Base-by-base conservation (phyloP, 139 green algal genomes). In the Chlorella vulgaris region DNA sequence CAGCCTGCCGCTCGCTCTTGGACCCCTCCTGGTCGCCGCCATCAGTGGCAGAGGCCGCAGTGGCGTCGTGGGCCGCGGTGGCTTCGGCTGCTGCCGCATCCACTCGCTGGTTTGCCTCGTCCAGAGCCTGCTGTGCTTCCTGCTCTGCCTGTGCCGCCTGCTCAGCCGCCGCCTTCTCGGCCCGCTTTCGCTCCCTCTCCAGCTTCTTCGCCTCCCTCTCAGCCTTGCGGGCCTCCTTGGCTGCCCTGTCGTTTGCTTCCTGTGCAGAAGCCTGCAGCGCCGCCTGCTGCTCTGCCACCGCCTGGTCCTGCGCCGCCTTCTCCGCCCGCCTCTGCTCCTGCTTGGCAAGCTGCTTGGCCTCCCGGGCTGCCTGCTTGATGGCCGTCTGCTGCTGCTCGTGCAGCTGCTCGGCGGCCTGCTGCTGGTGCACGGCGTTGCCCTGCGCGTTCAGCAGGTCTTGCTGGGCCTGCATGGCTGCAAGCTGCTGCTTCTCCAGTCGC, bases 401-500 rank as follows among this genome's bases (percentile, higher is more conserved):
- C n/a, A n/a, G n/a, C 55, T 65, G 55, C 55, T 65, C 22, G 55
- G 55, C 55, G 5, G 15, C 55, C 55, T 65, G 55, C 55, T 65
- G 5, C 55, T 8, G 18, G 18, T 8, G 28, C 18, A 8, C 55
- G 55, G 55, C 55, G 22, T 65, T 65, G 18, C 21, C 55, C 55
- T n/a, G 13, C 4, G 69, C 69, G 18, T 42, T 42, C n/a, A 76
- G 69, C 69, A 19, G 2, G 3, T 40, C 69, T 31, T 62, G 69
- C 69, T 76, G 36, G 3, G n/a, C 42, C 42, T 76, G 42, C 69
- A 62, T 42, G 1, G 28, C 43, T 31, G 69, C 69, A 42, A 76
- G 69, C 69, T 63, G 69, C 15, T 42, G 35, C 18, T 33, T 35
- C 65, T 71, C 65, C 35, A 33, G 65, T 35, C 3, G 21, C 18